Evolutionary conservation across 2,329 filamentous ascomycete genomes (phyloP).

Genomic region (Pezicula radicicola): DNA sequence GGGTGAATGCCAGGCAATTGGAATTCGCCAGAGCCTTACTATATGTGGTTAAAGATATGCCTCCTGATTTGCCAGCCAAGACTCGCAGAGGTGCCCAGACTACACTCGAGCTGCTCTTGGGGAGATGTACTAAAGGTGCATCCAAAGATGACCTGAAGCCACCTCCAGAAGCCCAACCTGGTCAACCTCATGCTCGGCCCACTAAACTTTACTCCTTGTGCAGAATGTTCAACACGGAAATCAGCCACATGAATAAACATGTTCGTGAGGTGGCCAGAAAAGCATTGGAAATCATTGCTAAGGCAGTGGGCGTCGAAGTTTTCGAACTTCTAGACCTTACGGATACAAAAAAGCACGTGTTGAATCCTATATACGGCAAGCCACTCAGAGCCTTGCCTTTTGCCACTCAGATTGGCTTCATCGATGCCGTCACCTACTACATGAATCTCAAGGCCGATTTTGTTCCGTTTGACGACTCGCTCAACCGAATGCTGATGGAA

Average conservation of each 20-base stretch:
- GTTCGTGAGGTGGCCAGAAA: constrained; percentile 84
- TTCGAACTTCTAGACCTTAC: constrained; percentile 88
- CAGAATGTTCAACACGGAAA: constrained; percentile 79
- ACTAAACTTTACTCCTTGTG: constrained; percentile 74
- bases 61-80: constrained; percentile 85
- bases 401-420: constrained; percentile 93
- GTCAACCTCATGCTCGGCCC: constrained; percentile 54
- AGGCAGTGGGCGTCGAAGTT: constrained; percentile 73
- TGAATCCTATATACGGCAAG: constrained; percentile 94
- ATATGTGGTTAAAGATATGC: constrained; percentile 98
- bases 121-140: constrained; percentile 73
- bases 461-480: constrained; percentile 85
- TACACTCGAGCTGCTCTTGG: constrained; percentile 76
- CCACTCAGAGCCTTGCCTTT: constrained; percentile 91
- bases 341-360: constrained; percentile 84
- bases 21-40: constrained; percentile 90
- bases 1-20: constrained; percentile 78
- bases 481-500: constrained; percentile 89
- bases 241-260: constrained; percentile 94
- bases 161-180: constrained; percentile 48
- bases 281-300: constrained; percentile 77
- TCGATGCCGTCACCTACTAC: constrained; percentile 96
- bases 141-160: constrained; percentile 72
- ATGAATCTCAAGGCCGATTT: constrained; percentile 86
- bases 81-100: constrained; percentile 80